These are phyloP conservation scores for Apiotrichum gracile DNA, from an alignment of 1,284 basidiomycete genomes.

Conservation along the genomic window DNA sequence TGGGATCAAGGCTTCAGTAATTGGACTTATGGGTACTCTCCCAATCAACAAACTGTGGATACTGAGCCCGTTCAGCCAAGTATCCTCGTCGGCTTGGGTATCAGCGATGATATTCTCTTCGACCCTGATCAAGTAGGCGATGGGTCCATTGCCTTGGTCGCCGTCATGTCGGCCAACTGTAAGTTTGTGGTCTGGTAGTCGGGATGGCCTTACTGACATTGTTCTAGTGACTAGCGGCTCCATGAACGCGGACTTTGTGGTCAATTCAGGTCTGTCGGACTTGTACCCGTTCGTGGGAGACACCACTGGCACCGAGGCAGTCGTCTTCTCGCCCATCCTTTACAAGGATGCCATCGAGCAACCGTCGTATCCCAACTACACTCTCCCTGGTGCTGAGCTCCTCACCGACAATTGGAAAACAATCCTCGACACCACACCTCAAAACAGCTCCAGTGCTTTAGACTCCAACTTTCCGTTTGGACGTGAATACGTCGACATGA, in stretches of 20 bases:
- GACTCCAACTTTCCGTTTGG: conserved; percentile 54
- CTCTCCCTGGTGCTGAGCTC: conserved; percentile 59
- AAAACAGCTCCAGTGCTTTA: conserved; percentile 13
- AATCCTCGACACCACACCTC: background rate
- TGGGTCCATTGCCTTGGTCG: background rate
- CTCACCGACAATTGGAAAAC: conserved; percentile 44
- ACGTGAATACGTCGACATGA: conserved; percentile 47
- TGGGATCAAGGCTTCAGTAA: conserved; percentile 54
- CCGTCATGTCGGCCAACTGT: background rate
- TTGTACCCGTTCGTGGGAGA: conserved; percentile 57
- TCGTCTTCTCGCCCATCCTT: conserved; percentile 69
- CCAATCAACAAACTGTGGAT: background rate
- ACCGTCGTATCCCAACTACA: conserved; percentile 73
- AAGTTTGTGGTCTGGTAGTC: background rate
- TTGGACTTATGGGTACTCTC: conserved; percentile 49
- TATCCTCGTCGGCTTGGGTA: conserved; percentile 6
- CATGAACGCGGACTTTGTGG: no score
- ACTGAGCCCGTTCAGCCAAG: background rate
- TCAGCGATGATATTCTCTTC: background rate
- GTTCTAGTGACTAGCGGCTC: background rate
- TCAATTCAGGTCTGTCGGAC: no score
- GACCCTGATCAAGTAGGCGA: background rate
- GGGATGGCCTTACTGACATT: background rate
- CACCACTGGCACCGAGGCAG: conserved; percentile 63
- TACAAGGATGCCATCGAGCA: conserved; percentile 35